A percentile compares a stretch with the other conserved stretches of the same genome.
Evolutionary conservation across 140 eudicot genomes (phyloP).

Genomic region (Flaveria floridana): DNA sequence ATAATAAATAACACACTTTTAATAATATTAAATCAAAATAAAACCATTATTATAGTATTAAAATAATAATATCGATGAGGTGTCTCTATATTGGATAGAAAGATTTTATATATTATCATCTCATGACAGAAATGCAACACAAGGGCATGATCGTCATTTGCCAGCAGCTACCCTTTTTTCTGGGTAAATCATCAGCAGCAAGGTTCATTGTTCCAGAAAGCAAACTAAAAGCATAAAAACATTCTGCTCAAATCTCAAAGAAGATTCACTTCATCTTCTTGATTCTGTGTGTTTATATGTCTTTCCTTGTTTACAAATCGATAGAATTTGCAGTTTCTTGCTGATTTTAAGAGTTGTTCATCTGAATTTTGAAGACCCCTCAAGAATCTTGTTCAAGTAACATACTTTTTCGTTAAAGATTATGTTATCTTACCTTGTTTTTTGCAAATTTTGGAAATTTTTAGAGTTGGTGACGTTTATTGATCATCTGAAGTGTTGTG

Average conservation of each 20-base stretch:
- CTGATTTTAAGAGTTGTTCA: slow-evolving; percentile 22
- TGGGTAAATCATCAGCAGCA: slow-evolving; percentile 30
- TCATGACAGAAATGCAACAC: slow-evolving; percentile 18
- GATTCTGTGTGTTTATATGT: background rate
- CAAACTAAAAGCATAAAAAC: slow-evolving; percentile 28
- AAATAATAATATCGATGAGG: background rate
- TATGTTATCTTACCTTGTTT: background rate
- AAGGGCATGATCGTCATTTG: slow-evolving; percentile 40
- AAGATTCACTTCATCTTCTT: slow-evolving; percentile 11
- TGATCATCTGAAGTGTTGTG: slow-evolving; percentile 26
- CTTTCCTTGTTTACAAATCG: background rate
- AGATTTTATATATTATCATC: background rate
- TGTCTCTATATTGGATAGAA: slow-evolving; percentile 1
- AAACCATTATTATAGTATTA: background rate
- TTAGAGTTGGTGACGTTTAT: background rate
- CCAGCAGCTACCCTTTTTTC: slow-evolving; percentile 27
- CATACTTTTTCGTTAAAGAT: slow-evolving; percentile 19
- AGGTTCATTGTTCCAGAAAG: slow-evolving; percentile 31
- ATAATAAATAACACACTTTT: background rate
- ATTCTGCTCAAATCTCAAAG: slow-evolving; percentile 15
- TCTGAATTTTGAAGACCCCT: slow-evolving; percentile 22
- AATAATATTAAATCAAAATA: background rate
- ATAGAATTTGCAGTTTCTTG: background rate
- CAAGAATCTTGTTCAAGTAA: slow-evolving; percentile 37
- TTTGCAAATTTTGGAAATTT: background rate